Base-by-base conservation (phyloP, 1,284 basidiomycete species). In the Ceratobasidium sp. region DNA sequence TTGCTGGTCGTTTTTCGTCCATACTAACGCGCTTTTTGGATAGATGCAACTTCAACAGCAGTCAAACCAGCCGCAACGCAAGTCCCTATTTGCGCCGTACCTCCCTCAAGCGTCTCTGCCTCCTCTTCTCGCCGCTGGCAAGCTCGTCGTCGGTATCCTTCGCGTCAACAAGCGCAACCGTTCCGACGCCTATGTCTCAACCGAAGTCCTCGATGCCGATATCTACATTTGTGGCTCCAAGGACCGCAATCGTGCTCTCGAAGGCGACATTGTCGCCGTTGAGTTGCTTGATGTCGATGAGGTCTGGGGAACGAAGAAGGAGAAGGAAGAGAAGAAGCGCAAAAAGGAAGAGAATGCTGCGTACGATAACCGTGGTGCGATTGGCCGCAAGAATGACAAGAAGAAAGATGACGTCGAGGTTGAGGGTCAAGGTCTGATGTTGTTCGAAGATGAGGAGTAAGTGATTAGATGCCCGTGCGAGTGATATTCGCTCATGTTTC, bases 331-430 rank as follows among this genome's bases (percentile, higher is more conserved):
- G 83, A 99, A 99, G 88, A 98, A 98, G 84, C 86, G 94, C 77
- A 97, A 97, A 81, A 99, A 99, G 86, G 97, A 99, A 81, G 97
- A 99, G 81, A 96, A 96, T 77, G 89, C 93, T 20, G 92, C 92
- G 0, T 97, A 94, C 78, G 93, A 95, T 75, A 76, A 89, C 69
- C 93, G 90, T 78, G 85, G 87, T 12, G 84, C 82, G 58, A 84
- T 84, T 34, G 89, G 88, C 56, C 91, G 95, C 76, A 95, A 93
- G 81, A 92, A 96, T 74, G 97, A 99, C 83, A 99, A 99, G 87
- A 98, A 98, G 85, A 98, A 98, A 81, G 97, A 99, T 77, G 97
- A 99, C 75, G 95, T 99, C 31, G 97, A 99, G 78, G 97, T 99
- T 38, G 97, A 99, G 82, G 97, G 97, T 6, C 96, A 98, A 79